Base-by-base conservation (phyloP, 768 basidiomycete species). In the Macrolepiota dolichaula region DNA sequence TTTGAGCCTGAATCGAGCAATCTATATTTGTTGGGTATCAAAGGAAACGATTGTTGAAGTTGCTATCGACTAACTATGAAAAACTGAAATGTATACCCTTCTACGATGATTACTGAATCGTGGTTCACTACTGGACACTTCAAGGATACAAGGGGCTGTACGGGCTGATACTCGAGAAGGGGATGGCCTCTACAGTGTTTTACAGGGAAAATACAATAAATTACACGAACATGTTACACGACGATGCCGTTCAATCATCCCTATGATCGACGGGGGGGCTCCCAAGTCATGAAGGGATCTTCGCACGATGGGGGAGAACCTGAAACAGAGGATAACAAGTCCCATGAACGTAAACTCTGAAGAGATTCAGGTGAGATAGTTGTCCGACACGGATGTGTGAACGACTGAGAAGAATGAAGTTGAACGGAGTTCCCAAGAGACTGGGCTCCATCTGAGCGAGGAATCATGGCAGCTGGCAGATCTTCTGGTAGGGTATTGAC, bases 261-360 rank as follows among this genome's bases (percentile, higher is more conserved):
- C 60, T 65, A 77, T 36, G 67, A 55, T 51, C 73, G 73, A 36
- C 77, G 74, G 35, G 77, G 72, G 51, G 82, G 81, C 67, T 85
- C 79, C 85, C 85, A 87, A 63, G 80, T 80, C 84, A 85, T 85
- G 66, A 86, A 84, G 0, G 81, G 76, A 67, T 86, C 85, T 46
- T 85, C 84, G 60, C 76, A 76, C 55, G 80, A 65, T 61, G 74
- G 67, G 22, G 75, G 72, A 42, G 72, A 71, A 27, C 69, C 70
- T 19, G 66, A 46, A 49, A 63, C 67, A 17, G 65, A 49, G 15
- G 69, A 64, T 37, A 71, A 61, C 49, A 72, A 56, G 50, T 76
- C 72, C 74, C 74, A 76, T 51, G 74, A 64, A 10, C 71, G 70
- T 52, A 70, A 47, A 63, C 61, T 68, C 37, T 67, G 68, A 7